phyloP scores from a whole-genome alignment of 495 filamentous ascomycete genomes.

The Xylaria telfairii region DNA sequence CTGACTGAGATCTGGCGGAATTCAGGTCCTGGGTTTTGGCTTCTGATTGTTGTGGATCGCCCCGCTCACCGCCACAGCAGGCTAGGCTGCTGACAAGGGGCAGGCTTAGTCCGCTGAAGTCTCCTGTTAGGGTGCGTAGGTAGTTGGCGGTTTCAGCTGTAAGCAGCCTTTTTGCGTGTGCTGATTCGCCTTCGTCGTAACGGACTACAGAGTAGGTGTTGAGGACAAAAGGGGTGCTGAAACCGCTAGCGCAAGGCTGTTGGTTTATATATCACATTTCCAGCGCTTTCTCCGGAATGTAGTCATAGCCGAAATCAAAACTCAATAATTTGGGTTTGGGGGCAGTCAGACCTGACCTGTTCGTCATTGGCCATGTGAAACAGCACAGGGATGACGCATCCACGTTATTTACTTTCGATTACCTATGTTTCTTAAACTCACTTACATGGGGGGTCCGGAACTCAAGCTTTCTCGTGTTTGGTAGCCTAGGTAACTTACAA shows the following conservation, averaged over 20 bases:
- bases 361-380: background rate
- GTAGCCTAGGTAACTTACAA: background rate
- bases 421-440: background rate
- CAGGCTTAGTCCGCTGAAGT: background rate
- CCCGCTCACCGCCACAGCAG: slow-evolving; percentile 24
- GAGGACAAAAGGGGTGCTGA: background rate
- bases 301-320: background rate
- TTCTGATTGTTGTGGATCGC: slow-evolving; percentile 27
- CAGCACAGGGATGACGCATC: background rate
- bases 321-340: background rate
- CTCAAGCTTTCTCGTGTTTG: background rate
- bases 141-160: background rate
- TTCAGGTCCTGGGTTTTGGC: slow-evolving; percentile 13
- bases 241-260: background rate
- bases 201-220: no score
- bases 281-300: background rate
- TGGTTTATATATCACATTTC: background rate
- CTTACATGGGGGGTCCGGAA: background rate
- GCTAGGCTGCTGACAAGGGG: slow-evolving; percentile 12
- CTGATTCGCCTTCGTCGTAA: background rate
- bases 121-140: background rate
- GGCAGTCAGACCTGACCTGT: background rate
- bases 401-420: background rate
- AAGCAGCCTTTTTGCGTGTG: background rate
- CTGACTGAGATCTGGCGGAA: slow-evolving; percentile 24